A percentile compares a stretch with the other conserved stretches of the same genome.
These are phyloP conservation scores for Aspergillus oerlinghausenensis DNA, from an alignment of 2,329 filamentous ascomycete species.

Conservation along the genomic window DNA sequence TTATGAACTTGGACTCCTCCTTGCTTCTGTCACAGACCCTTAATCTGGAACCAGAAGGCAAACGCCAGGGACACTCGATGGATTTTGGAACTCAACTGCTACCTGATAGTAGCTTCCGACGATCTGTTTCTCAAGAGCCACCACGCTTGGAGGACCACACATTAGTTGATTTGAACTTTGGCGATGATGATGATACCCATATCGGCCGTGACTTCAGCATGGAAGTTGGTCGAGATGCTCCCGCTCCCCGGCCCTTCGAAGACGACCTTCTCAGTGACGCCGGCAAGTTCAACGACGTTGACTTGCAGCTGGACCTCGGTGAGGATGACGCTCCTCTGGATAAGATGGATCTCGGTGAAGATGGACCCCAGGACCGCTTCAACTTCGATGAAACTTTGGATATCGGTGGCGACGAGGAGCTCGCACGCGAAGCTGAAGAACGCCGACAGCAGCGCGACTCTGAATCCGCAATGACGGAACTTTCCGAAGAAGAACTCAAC, in stretches of 20 bases:
- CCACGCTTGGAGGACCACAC: slow-evolving; percentile 61
- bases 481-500: slow-evolving; percentile 59
- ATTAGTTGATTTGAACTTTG: slow-evolving; percentile 69
- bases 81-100: slow-evolving; percentile 75
- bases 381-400: slow-evolving; percentile 57
- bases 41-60: slow-evolving; percentile 32
- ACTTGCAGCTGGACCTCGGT: slow-evolving; percentile 44
- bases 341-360: slow-evolving; percentile 32
- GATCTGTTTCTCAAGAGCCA: slow-evolving; percentile 46
- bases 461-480: slow-evolving; percentile 66
- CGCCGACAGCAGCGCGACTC: slow-evolving; percentile 57
- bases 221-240: slow-evolving; percentile 86
- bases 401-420: slow-evolving; percentile 49
- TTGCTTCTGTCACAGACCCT: slow-evolving; percentile 75
- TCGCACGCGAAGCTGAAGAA: slow-evolving; percentile 45
- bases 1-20: slow-evolving; percentile 77
- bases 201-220: slow-evolving; percentile 65
- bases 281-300: slow-evolving; percentile 59
- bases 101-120: slow-evolving; percentile 56
- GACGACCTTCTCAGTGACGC: slow-evolving; percentile 54
- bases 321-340: slow-evolving; percentile 43
- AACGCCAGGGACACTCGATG: slow-evolving; percentile 32
- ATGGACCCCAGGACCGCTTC: slow-evolving; percentile 48
- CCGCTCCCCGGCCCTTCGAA: slow-evolving; percentile 59
- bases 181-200: slow-evolving; percentile 57